Evolutionary conservation across 2,329 filamentous ascomycete species (phyloP), one percentile per base, ranked within the genome.

Genomic region (Clonostachys chloroleuca): DNA sequence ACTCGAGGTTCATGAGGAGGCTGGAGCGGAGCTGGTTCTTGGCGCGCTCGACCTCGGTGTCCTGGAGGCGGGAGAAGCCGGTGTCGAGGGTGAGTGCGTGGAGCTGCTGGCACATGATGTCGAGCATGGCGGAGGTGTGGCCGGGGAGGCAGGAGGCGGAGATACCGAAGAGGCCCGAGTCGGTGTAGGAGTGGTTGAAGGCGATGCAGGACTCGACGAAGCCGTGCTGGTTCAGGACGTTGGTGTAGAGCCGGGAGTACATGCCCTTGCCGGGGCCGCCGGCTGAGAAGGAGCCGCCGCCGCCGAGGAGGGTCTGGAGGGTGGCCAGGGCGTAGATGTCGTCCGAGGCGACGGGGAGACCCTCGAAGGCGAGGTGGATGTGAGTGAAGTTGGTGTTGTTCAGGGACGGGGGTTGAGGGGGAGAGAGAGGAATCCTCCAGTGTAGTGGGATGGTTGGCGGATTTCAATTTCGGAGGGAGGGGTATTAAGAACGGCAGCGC

Each of bases 191-290:
- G 75, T 97, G 92, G 76, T 97, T 97, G 75, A 97, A 97, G 33
- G 92, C 87, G 45, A 95, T 79, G 70, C 94, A 97, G 51, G 84
- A 92, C 71, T 99, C 94, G 24, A 99, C 90, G 92, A 92, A 99
- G 56, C 88, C 90, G 70, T 96, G 86, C 70, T 97, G 92, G 74
- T 99, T 99, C 45, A 99, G 81, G 1, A 97, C 92, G 64, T 96
- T 96, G 53, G 92, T 97, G 76, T 96, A 99, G 9, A 99, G 81
- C 12, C 94, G 87, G 36, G 89, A 95, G 76, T 97, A 97, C 94
- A 99, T 99, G 65, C 94, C 94, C 74, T 99, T 99, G 46, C 94
- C 94, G 5, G 94, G 94, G 0, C 94, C 94, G 58, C 94, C 94
- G 46, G 94, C 94, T 14, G 89, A 95, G 74, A 99, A 99, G 47